Percentiles rank a stretch among this genome's conserved stretches.
Evolutionary conservation across 2,329 filamentous ascomycete genomes (phyloP).

Genomic region (Ploettnerulaceae sp.): DNA sequence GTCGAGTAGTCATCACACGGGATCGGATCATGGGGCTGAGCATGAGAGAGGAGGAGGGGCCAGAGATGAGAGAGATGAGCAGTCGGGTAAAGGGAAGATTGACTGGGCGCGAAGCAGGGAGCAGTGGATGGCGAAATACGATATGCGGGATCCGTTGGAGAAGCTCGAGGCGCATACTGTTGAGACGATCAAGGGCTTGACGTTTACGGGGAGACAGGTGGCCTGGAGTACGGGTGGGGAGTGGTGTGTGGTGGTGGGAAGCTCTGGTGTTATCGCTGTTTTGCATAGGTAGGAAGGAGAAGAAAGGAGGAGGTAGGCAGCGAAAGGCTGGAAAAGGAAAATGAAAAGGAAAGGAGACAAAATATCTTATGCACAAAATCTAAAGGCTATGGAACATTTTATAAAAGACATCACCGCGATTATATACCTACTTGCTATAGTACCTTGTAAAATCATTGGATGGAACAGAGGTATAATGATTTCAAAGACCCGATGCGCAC

Average conservation of each 20-base stretch:
- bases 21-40: slow-evolving; percentile 1
- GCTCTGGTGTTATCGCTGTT: slow-evolving; percentile 21
- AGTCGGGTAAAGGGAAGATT: slow-evolving; percentile 12
- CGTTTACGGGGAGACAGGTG: slow-evolving; percentile 27
- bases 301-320: not conserved
- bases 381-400: not conserved
- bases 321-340: not conserved
- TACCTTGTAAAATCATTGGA: not conserved
- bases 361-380: not conserved
- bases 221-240: slow-evolving; percentile 31
- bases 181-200: slow-evolving; percentile 21
- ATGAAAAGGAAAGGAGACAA: not conserved
- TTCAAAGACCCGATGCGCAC: not conserved
- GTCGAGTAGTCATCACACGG: not conserved
- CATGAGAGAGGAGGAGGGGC: slow-evolving; percentile 2
- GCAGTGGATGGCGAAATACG: slow-evolving; percentile 29
- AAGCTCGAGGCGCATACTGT: slow-evolving; percentile 24
- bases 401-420: too few relatives aligned
- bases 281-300: not conserved
- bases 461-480: not conserved
- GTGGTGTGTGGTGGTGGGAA: slow-evolving; percentile 33
- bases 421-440: not conserved
- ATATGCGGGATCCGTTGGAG: slow-evolving; percentile 15
- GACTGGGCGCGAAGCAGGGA: slow-evolving; percentile 15
- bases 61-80: not conserved